Percentiles rank a stretch among this genome's conserved stretches.
These are phyloP conservation scores for Acmispon strigosus DNA, from an alignment of 306 rosid species.

Conservation along the genomic window DNA sequence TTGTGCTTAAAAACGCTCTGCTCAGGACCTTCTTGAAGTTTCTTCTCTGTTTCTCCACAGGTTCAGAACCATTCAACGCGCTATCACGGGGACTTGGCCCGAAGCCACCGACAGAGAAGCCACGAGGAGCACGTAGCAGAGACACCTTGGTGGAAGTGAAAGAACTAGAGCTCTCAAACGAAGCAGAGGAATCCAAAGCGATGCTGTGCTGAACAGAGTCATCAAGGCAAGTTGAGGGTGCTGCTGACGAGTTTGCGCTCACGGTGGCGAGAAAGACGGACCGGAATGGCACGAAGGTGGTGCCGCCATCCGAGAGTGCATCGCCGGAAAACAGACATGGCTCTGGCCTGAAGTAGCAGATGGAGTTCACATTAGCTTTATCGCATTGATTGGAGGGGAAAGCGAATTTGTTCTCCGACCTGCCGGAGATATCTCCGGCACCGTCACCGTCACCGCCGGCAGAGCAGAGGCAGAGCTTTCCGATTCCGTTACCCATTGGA, in stretches of 20 bases:
- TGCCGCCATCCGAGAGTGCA: background rate
- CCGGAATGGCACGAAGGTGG: constrained; percentile 30
- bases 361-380: constrained; percentile 38
- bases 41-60: constrained; percentile 20
- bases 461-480: constrained; percentile 37
- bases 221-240: constrained; percentile 35
- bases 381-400: background rate
- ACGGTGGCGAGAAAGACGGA: constrained; percentile 71
- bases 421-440: constrained; percentile 45
- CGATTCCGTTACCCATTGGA: constrained; percentile 63
- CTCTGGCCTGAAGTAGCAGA: constrained; percentile 50
- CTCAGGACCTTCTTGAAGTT: constrained; percentile 27
- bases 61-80: background rate
- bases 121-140: constrained; percentile 38
- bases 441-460: constrained; percentile 24
- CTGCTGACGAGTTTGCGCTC: constrained; percentile 66
- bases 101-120: constrained; percentile 12
- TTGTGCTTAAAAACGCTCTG: constrained; percentile 17
- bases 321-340: constrained; percentile 1
- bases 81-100: background rate
- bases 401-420: constrained; percentile 18
- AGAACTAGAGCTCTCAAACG: constrained; percentile 61
- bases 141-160: constrained; percentile 46
- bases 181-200: constrained; percentile 47
- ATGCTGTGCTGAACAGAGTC: constrained; percentile 16